A percentile compares a stretch with the other conserved stretches of the same genome.
These are phyloP conservation scores for Geosiphon pyriformis DNA, from an alignment of 192 early-diverging fungal genomes.

Conservation along the genomic window DNA sequence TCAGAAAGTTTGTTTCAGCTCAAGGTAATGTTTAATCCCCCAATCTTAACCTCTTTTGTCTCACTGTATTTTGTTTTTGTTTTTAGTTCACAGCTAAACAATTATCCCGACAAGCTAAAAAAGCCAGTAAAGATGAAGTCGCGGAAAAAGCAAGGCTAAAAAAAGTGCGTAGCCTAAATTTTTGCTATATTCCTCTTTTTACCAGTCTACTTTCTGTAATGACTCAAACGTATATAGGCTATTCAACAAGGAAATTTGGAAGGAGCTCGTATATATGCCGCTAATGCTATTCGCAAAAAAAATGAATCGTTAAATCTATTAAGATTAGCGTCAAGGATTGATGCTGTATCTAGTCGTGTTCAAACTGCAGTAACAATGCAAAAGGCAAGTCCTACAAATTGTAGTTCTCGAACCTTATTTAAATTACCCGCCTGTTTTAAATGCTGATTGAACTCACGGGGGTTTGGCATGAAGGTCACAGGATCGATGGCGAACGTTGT, in stretches of 20 bases:
- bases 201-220: background rate
- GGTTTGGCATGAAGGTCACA: constrained; percentile 54
- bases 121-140: constrained; percentile 78
- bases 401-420: background rate
- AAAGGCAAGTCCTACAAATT: constrained; percentile 31
- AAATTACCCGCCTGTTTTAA: too few relatives aligned
- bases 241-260: constrained; percentile 91
- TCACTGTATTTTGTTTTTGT: background rate
- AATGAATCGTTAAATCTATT: constrained; percentile 88
- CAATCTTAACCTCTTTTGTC: background rate
- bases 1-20: constrained; percentile 32
- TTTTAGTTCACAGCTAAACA: constrained; percentile 86
- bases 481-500: constrained; percentile 84
- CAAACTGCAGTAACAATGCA: constrained; percentile 95
- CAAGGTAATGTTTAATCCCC: constrained; percentile 8
- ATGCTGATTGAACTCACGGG: too few relatives aligned
- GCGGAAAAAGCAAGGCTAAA: constrained; percentile 82
- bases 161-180: constrained; percentile 49
- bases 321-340: constrained; percentile 82
- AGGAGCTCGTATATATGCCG: constrained; percentile 87
- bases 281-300: constrained; percentile 97
- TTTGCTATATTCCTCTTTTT: background rate
- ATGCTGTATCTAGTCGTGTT: constrained; percentile 84
- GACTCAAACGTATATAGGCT: constrained; percentile 47
- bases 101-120: constrained; percentile 78